Base-by-base conservation (phyloP, 192 early-diverging fungal genomes). In the Entomortierella parvispora region DNA sequence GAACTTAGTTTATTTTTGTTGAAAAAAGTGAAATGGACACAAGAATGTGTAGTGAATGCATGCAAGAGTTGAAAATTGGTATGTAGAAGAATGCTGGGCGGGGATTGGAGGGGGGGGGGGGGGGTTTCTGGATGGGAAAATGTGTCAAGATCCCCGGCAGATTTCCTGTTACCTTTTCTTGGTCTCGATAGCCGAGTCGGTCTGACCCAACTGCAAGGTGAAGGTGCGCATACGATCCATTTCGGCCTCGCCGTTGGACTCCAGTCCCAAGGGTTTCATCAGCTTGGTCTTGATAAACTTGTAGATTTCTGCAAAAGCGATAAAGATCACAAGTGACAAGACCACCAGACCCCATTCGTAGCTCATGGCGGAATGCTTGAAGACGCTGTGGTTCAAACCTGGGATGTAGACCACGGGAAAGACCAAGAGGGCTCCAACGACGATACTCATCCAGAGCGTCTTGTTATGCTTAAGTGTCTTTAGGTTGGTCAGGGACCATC, bases 391-490 rank as follows among this genome's bases (percentile, higher is more conserved):
- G 64, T 82, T 82, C 60, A 79, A 34, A 2, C 75, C 81, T 25
- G 71, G 68, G 31, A 72, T 51, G 33, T 79, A 74, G 26, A 70
- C 57, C 4, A 55, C 60, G 18, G 75, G 68, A 29, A 80, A 47
- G 2, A 64, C 59, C 20, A 71, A 81, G 59, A 90, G 71, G 17
- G 71, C 82, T 2, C 84, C 86, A 28, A 85, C 72, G 37, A 90
- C 71, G 42, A 86, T 71, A 4, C 88, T 81, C 70, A 88, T 58
- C 54, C 79, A 74, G 14, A 91, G 60, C 25, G 62, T 77, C 47
- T 68, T 80, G 70, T 80, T 80, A 2, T 54, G 44, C 4, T 47
- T 43, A n/a, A 44, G n/a, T 9, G 58, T 82, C 45, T 48, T 68
- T 23, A 77, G 61, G 23, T 43, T 61, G 15, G 26, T 43, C 45